Evolutionary conservation across 148 eudicot genomes (phyloP).

Genomic region (Rhododendron ferrugineum): DNA sequence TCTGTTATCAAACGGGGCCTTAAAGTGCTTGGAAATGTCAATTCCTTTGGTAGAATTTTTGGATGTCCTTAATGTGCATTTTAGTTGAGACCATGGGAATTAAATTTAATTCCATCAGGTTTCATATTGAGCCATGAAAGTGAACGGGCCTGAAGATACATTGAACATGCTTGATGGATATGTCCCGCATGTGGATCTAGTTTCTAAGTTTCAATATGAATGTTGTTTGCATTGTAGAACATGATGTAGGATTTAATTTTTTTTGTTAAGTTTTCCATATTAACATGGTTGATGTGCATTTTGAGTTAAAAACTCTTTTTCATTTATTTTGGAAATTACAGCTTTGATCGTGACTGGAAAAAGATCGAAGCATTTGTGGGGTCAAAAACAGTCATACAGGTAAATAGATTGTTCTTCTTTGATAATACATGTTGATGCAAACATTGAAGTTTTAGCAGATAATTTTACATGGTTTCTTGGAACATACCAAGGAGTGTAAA

Average conservation of each 20-base stretch:
- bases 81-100: neutral
- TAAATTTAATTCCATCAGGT: neutral
- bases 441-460: neutral
- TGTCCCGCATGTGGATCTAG: neutral
- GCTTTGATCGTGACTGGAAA: conserved; percentile 99
- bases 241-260: neutral
- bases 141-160: neutral
- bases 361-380: conserved; percentile 95
- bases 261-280: neutral
- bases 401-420: conserved; percentile 13
- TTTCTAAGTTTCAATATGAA: neutral
- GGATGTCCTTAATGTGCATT: neutral
- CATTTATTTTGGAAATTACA: conserved; percentile 11
- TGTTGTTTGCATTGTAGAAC: neutral
- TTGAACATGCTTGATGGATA: neutral
- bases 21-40: neutral
- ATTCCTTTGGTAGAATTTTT: neutral
- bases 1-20: no score
- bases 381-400: conserved; percentile 95
- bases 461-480: neutral
- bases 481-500: neutral
- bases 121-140: neutral
- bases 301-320: neutral
- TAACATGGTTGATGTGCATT: neutral
- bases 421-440: conserved; percentile 8